Base-by-base conservation (phyloP, 805 yeast genomes). In the Teunomyces lycoperdinae region DNA sequence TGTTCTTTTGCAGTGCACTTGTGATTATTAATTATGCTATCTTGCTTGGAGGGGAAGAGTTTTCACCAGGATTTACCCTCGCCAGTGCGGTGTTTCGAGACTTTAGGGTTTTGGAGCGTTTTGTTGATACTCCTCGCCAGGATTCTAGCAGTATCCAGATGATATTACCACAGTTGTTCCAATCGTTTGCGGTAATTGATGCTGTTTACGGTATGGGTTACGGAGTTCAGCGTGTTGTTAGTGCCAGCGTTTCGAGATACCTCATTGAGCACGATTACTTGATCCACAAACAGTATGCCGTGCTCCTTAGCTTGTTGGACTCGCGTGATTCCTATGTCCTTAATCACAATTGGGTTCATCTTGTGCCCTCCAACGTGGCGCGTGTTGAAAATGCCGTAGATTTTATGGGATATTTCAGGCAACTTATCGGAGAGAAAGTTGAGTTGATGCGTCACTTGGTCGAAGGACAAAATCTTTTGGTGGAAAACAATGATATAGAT, bases 51-150 rank as follows among this genome's bases (percentile, higher is more conserved):
- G 90, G 91, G 0, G 80, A 78, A 45, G 72, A 76, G 31, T 81
- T 79, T 56, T 79, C 87, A 5, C 65, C 81, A 34, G 83, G 84
- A 1, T 68, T 85, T 27, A 74, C 81, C 3, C 67, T 62, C 39
- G 70, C 85, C 1, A 71, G 76, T 10, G 66, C 83, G 1, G 71
- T 82, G 10, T 78, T 83, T 57, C 80, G 80, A 58, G 89, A 83
- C 55, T 77, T 81, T 62, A 76, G 76, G 51, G 63, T 84, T 7
- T 71, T 72, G 53, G 74, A 77, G 45, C 67, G 71, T 42, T 68
- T 73, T 55, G 64, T 38, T 32, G 55, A 54, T 45, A 32, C 51
- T 32, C 35, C 51, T 43, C 32, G 32, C 36, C 44, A 49, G 11
- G 53, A 57, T 29, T 49, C 43, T 34, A 73, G 67, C 49, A 58